Evolutionary conservation across 352 stramenopile genomes (phyloP), one percentile per base, ranked within the genome.

Genomic region (Phytophthora pini): DNA sequence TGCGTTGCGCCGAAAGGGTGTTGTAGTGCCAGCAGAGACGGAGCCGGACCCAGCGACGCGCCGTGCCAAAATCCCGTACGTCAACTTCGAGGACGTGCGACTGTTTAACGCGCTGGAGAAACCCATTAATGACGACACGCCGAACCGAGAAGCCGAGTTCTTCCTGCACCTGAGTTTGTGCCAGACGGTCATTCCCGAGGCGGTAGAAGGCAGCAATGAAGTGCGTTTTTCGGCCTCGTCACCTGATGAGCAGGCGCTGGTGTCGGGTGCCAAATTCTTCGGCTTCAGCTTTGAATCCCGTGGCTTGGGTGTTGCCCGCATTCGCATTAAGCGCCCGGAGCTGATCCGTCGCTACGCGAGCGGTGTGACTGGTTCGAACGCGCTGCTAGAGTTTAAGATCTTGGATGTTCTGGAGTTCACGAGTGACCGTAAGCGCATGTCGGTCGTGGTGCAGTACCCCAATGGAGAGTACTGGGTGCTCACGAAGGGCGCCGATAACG

Each of bases 321-420:
- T 93, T 20, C 80, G 84, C n/a, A 57, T 94, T 27, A 72, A 69
- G 48, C 61, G 61, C 13, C 65, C 65, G 8, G 70, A 74, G 4
- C 27, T 78, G 43, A 72, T 78, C 47, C 52, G 65, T 34, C 70
- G 70, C 24, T 75, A 75, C 34, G 53, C 70, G 1, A 77, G 67
- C 31, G 56, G 50, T 15, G 46, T 26, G 3, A 65, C 44, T 24
- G 69, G 84, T 43, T 75, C 84, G 36, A 68, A 72, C 32, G 75
- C 82, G 61, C 50, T 91, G 45, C 50, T 87, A 29, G 80, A 87
- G 47, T 97, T 87, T 59, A 78, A 89, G 52, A 84, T 98, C 41
- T 70, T 99, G 49, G 94, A 97, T 5, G 86, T 99, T 8, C 92
- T 99, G 49, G 97, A 98, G 71, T 99, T 99, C 72, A 97, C 98